A percentile compares a stretch with the other conserved stretches of the same genome.
phyloP scores from a whole-genome alignment of 2,329 filamentous ascomycete genomes.

The Sphaerulina vaccinii region DNA sequence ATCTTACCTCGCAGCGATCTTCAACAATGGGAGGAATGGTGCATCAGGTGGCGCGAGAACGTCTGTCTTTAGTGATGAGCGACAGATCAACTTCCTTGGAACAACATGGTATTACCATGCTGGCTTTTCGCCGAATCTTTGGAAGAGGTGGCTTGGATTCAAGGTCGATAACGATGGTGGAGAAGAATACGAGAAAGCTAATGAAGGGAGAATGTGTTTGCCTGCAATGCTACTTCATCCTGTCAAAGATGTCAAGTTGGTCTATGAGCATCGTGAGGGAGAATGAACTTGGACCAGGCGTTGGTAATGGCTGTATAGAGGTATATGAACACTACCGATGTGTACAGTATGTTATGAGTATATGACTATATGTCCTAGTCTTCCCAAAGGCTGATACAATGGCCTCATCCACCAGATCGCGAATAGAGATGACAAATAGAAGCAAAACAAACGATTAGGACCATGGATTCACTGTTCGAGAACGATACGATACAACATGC shows the following conservation, averaged over 20 bases:
- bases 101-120: slow-evolving; percentile 57
- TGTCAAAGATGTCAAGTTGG: slow-evolving; percentile 51
- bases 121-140: slow-evolving; percentile 54
- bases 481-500: too few relatives aligned
- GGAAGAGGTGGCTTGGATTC: slow-evolving; percentile 57
- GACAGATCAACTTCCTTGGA: slow-evolving; percentile 55
- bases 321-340: too few relatives aligned
- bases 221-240: slow-evolving; percentile 51
- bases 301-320: too few relatives aligned
- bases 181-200: slow-evolving; percentile 43
- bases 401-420: too few relatives aligned
- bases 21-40: slow-evolving; percentile 56
- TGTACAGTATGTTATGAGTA: too few relatives aligned
- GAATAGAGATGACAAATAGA: too few relatives aligned
- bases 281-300: too few relatives aligned
- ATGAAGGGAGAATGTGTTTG: slow-evolving; percentile 51
- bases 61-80: slow-evolving; percentile 50
- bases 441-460: too few relatives aligned
- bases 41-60: slow-evolving; percentile 50
- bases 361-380: too few relatives aligned
- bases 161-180: slow-evolving; percentile 53
- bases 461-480: too few relatives aligned
- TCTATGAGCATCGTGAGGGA: slow-evolving; percentile 42
- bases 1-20: slow-evolving; percentile 54
- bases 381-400: too few relatives aligned